Base-by-base conservation (phyloP, 257 asterid genomes). In the Nicotiana undulata region DNA sequence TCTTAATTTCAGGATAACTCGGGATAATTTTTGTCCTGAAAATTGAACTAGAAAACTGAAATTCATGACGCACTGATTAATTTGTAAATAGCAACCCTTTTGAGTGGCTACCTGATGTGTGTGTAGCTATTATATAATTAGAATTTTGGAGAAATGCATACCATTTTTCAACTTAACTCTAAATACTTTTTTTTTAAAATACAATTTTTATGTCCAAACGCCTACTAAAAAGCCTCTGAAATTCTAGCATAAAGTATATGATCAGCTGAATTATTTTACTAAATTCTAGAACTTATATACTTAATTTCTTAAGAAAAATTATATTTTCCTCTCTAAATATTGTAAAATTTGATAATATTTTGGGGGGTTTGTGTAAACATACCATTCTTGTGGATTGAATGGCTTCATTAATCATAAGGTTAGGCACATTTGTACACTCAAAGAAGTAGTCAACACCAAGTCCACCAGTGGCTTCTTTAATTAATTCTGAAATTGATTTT, bases 351-450 rank as follows among this genome's bases (percentile, higher is more conserved):
- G 6, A 20, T 63, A 40, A 40, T 40, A 40, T 40, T 40, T 40
- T 40, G 12, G 3, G 9, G 49, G 9, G 12, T 3, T 40, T 40
- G 0, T 40, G 12, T 40, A 8, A 20, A 72, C 40, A 10, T 88
- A 93, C 97, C 89, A 86, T 83, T 93, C 91, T 92, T 4, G 96
- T 87, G 77, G 91, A 91, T 66, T 88, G 92, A 31, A 92, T 83
- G 63, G 96, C 94, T 82, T 93, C 93, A 75, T 93, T 87, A 53
- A 92, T 92, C 53, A 92, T 76, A 52, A 92, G 77, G 52, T 86
- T 64, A 0, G 94, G 91, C 17, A 89, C 93, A 12, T 93, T 96
- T 0, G 97, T 90, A 89, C 97, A 92, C 81, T 93, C 98, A 29
- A 87, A 85, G 11, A 90, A 87, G 79, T 82, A 92, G 20, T 93